Evolutionary conservation across 805 yeast species (phyloP), one percentile per base, ranked within the genome.

Genomic region (Nematodospora valgi): DNA sequence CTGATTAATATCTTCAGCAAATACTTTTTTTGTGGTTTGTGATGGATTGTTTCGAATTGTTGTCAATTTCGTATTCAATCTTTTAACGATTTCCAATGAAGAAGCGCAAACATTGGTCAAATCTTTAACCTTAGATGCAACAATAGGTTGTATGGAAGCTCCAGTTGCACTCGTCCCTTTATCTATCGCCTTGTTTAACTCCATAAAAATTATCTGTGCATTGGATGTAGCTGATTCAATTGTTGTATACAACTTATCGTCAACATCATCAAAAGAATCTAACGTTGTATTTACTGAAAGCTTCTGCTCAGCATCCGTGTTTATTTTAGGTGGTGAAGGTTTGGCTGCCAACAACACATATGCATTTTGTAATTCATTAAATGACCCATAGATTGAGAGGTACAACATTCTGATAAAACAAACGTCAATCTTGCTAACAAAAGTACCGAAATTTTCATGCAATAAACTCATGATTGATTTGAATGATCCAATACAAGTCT

Each of bases 1-100:
- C 31, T 78, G 62, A 53, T 86, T 88, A 22, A 86, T 82, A 45
- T 85, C 89, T 45, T 91, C 97, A 78, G 93, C 89, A 35, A 91
- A 78, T 45, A 70, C 69, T 39, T 75, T 70, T 42, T 84, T 78
- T 23, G 80, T 82, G 6, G 58, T 50, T 4, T 55, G 49, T 5
- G 72, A 70, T 6, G 74, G 66, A 27, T 70, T 76, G 12, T 69
- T 59, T 22, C 78, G 56, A 21, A 78, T 69, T 2, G 72, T 60
- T 9, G 67, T 62, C 33, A 89, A 62, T 35, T 79, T 73, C 10
- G 63, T 62, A 39, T 74, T 74, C 32, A 86, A 69, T 39, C 80
- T 62, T 44, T 81, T 79, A 7, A 95, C 84, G 27, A 83, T 74
- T n/a, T 86, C 95, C 74, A 84, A 80, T 1, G 95, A 85, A 13